These are phyloP conservation scores for Tricholomella constricta DNA, from an alignment of 768 basidiomycete species.

Conservation along the genomic window DNA sequence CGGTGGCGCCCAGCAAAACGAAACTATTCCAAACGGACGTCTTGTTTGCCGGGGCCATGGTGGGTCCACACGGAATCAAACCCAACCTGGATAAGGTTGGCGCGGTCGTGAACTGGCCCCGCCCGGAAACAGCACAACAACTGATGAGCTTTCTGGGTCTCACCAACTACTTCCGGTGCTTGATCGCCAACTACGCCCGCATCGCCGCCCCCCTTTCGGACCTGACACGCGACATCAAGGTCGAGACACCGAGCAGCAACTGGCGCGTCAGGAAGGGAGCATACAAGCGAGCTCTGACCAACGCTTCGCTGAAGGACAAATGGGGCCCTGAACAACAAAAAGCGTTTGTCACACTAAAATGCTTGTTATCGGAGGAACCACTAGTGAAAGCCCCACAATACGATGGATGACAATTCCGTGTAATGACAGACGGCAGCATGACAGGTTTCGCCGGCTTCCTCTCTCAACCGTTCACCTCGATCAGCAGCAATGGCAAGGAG, in stretches of 20 bases:
- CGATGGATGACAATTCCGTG: too few species aligned
- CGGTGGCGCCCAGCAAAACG: slow-evolving; percentile 36
- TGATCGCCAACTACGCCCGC: slow-evolving; percentile 34
- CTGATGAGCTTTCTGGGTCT: slow-evolving; percentile 37
- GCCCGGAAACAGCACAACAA: slow-evolving; percentile 27
- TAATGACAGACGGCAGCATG: too few species aligned
- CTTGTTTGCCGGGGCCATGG: slow-evolving; percentile 33
- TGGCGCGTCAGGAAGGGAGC: slow-evolving; percentile 14
- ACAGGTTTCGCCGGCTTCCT: slow-evolving; percentile 31
- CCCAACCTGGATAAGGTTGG: slow-evolving; percentile 37
- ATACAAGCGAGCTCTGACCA: slow-evolving; percentile 11
- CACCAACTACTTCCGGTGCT: slow-evolving; percentile 32
- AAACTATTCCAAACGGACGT: slow-evolving; percentile 36
- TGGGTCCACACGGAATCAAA: slow-evolving; percentile 33
- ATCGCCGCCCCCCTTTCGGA: slow-evolving; percentile 32
- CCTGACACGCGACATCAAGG: slow-evolving; percentile 19
- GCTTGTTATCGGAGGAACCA: too few species aligned
- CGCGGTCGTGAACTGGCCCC: slow-evolving; percentile 35
- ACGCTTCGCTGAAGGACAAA: too few species aligned
- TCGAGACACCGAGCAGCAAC: neutral
- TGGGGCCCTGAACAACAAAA: too few species aligned
- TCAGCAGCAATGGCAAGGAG: slow-evolving; percentile 18
- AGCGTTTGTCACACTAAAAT: too few species aligned
- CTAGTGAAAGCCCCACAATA: too few species aligned
- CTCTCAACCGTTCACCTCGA: slow-evolving; percentile 23